Evolutionary conservation across 2,329 filamentous ascomycete species (phyloP).

Genomic region (Fusarium newnesense): DNA sequence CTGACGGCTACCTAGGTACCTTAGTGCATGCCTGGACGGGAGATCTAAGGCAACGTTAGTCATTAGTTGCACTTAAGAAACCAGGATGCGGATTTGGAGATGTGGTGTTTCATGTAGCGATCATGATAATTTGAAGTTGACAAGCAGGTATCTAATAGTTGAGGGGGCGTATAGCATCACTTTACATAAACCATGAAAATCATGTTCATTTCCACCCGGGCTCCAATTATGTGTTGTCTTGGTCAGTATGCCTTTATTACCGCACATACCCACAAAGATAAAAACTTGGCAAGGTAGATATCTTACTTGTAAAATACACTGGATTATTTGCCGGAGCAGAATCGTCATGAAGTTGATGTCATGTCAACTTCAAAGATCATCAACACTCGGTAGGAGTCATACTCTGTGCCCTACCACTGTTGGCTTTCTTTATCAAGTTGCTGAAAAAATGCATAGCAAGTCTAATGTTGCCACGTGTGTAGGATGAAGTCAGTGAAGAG

Average conservation of each 20-base stretch:
- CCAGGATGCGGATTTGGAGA: neutral
- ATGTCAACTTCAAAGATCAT: neutral
- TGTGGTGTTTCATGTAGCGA: neutral
- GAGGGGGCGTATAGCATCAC: neutral
- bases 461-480: slow-evolving; percentile 13
- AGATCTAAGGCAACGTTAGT: neutral
- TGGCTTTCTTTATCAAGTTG: neutral
- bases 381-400: neutral
- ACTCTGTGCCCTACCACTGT: neutral
- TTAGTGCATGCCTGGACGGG: neutral
- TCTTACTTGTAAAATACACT: neutral
- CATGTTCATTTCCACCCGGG: neutral
- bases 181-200: neutral
- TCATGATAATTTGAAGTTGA: neutral
- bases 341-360: neutral
- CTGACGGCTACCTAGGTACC: neutral
- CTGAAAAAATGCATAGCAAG: neutral
- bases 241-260: neutral
- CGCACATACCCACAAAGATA: neutral
- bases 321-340: neutral
- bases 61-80: neutral
- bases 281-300: neutral
- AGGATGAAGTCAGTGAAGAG: neutral
- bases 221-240: neutral
- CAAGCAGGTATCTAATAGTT: neutral